Evolutionary conservation across 169 alveolate species (phyloP), one percentile per base, ranked within the genome.

Genomic region (Plasmodium billcollinsi): DNA sequence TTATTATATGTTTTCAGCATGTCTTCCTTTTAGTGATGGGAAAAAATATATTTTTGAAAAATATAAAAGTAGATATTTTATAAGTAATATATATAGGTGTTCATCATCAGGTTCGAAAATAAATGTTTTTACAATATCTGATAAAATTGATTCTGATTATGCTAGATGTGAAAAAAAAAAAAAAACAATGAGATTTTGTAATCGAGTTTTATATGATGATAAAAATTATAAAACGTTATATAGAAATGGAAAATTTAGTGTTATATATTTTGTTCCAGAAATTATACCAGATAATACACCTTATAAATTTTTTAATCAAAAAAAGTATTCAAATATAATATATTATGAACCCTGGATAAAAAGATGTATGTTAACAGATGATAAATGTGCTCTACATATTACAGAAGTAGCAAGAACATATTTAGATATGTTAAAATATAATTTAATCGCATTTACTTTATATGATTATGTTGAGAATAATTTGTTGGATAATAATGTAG

Each of bases 211-310:
- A 15, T 80, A 80, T 29, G 90, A 80, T 43, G 59, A 80, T 49
- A 43, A 26, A 11, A 80, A 69, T 49, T 80, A 80, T 80, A 52
- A 63, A 73, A 69, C 83, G 1, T 59, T 80, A 9, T 80, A 18
- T 69, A 43, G 90, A 52, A 80, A 80, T 47, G 90, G 90, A 33
- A 80, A 80, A 56, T 80, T 29, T 20, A 80, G 83, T 29, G 85
- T 80, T 18, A 49, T 80, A 0, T 67, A 80, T 39, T 80, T 80
- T 69, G 20, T 7, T 8, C 73, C 85, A 24, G 12, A 43, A 66
- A n/a, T 56, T n/a, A 45, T 52, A 14, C 33, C 39, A 24, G 90
- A 80, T 56, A 49, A 80, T 63, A 15, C 80, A 18, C 90, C 90
- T 0, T 80, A 80, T 54, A 66, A 67, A 59, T 18, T 12, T 39